Base-by-base conservation (phyloP, 2,329 filamentous ascomycete species). In the Penicillium aurantiogriseum region DNA sequence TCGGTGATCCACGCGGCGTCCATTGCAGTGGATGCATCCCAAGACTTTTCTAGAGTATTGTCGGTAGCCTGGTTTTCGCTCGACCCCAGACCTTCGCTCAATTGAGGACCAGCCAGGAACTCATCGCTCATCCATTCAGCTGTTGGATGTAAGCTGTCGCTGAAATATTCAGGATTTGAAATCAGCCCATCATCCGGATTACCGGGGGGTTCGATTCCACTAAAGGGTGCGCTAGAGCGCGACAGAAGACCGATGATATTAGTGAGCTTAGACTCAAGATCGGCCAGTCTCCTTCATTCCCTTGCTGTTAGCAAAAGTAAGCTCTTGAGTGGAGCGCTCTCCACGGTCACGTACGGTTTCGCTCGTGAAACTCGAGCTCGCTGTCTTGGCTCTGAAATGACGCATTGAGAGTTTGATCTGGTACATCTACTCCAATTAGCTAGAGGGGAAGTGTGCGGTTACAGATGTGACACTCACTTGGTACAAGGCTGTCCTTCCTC, bases 221-320 rank as follows among this genome's bases (percentile, higher is more conserved):
- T 10, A 58, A 47, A 5, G 5, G 55, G 27, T 25, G 50, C 39
- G 29, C 35, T 51, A 5, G 58, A 55, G 55, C 19, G 44, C 19
- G 58, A 60, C 35, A 60, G 58, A 36, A 60, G 58, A 43, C 58
- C 55, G 46, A 60, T 58, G 17, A 60, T 60, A 51, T 58, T 48
- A 27, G 58, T 52, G 39, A 60, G 58, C 31, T 58, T 60, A 6
- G 55, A 60, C 35, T 60, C 58, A 40, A 60, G 55, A 39, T 60
- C 55, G 38, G 10, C 44, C 27, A 60, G 45, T 49, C 58, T 55
- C 23, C 58, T 60, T 58, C 45, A 58, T 58, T 7, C n/a, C 40
- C 40, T 46, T 17, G 15, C 43, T 58, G 19, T 58, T 45, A 58
- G 50, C 35, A 51, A 54, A 17, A 51, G 3, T 51, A 33, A 35